phyloP scores from a whole-genome alignment of 2,329 filamentous ascomycete genomes.

The Passalora sequoiae region DNA sequence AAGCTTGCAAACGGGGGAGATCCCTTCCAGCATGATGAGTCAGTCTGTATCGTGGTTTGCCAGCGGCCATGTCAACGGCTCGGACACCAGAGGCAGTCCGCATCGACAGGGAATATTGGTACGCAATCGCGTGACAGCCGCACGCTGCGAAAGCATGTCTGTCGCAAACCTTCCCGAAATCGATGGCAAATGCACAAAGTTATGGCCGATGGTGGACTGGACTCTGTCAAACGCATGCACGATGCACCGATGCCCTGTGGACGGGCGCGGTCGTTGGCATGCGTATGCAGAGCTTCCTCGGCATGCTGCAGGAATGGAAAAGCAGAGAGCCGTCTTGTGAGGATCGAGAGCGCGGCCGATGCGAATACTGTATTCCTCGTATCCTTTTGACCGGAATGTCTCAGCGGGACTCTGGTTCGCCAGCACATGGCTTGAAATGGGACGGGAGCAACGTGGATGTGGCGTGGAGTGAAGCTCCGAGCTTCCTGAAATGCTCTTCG shows the following conservation, averaged over 20 bases:
- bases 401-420: no score
- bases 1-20: not conserved
- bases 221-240: no score
- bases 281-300: no score
- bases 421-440: not conserved
- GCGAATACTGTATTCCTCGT: no score
- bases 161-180: slow-evolving; percentile 2
- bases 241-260: no score
- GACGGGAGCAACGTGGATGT: not conserved
- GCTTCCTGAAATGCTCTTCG: not conserved
- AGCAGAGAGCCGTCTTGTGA: no score
- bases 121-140: slow-evolving; percentile 1
- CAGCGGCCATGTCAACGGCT: not conserved
- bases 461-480: not conserved
- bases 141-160: not conserved
- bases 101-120: slow-evolving; percentile 4
- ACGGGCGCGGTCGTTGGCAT: no score
- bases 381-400: no score
- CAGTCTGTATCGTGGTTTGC: not conserved
- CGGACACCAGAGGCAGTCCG: slow-evolving; percentile 1
- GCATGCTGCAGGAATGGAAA: no score
- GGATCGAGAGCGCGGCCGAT: no score
- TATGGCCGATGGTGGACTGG: no score
- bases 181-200: not conserved
- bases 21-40: slow-evolving; percentile 1